These are phyloP conservation scores for Pythium sukuiense DNA, from an alignment of 352 stramenopile species.

Conservation along the genomic window DNA sequence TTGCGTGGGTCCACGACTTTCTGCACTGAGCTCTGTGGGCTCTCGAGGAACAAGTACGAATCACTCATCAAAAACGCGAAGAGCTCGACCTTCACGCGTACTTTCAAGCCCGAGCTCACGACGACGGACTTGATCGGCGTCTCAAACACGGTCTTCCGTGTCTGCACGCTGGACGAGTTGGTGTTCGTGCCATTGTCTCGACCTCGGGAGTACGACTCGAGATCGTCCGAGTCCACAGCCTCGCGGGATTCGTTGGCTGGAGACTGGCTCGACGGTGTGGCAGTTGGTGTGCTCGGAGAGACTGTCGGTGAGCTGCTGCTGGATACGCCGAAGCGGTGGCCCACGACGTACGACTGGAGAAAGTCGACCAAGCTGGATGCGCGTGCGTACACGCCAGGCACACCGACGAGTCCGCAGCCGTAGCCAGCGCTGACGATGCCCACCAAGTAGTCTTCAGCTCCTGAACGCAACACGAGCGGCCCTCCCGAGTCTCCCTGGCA, in stretches of 20 bases:
- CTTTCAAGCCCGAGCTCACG: constrained; percentile 3
- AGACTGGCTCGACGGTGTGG: background rate
- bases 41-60: constrained; percentile 18
- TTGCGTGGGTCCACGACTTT: constrained; percentile 20
- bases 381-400: constrained; percentile 43
- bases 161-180: background rate
- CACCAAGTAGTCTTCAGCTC: constrained; percentile 20
- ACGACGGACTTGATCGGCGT: constrained; percentile 7
- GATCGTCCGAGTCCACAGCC: constrained; percentile 13
- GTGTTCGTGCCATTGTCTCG: background rate
- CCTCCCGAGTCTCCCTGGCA: constrained; percentile 42
- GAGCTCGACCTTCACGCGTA: constrained; percentile 8
- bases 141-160: background rate
- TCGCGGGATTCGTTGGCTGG: constrained; percentile 8
- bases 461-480: constrained; percentile 29
- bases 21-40: constrained; percentile 4
- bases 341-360: constrained; percentile 29
- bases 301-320: background rate
- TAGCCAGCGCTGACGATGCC: constrained; percentile 42
- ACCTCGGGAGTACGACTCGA: constrained; percentile 22
- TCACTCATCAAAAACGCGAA: constrained; percentile 29
- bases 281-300: background rate
- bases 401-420: constrained; percentile 33
- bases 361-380: constrained; percentile 31
- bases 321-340: background rate